A percentile compares a stretch with the other conserved stretches of the same genome.
Conservation (phyloP, 495 filamentous ascomycete genomes). For the Cladorrhinum samala region DNA sequence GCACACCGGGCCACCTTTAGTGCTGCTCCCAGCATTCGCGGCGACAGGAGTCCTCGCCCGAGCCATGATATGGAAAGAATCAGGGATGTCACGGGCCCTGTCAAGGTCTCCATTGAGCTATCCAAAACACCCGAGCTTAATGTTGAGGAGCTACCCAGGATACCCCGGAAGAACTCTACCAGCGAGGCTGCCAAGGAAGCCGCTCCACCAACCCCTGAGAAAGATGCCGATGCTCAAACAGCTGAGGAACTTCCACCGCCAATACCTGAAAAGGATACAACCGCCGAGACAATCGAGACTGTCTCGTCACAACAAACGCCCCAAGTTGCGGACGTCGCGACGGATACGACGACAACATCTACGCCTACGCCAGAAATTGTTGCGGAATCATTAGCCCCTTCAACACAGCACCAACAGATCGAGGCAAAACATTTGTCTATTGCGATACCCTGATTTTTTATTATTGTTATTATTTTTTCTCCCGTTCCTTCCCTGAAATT, state of each 20-base stretch:
- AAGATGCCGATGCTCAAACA: neutral
- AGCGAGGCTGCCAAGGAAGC: neutral
- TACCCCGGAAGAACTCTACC: neutral
- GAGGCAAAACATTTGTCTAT: conserved; percentile 2
- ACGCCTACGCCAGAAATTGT: neutral
- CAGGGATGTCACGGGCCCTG: neutral
- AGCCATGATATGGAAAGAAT: conserved; percentile 19
- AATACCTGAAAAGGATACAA: neutral
- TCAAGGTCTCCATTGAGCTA: neutral
- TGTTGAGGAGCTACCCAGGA: neutral
- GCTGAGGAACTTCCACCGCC: neutral
- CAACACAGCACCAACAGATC: neutral
- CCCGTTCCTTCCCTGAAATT: too few species aligned
- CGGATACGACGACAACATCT: neutral
- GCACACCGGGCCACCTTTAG: conserved; percentile 14
- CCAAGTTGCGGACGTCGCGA: neutral
- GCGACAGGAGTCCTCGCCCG: conserved; percentile 22
- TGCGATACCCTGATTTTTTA: conserved; percentile 1
- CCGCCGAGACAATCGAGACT: neutral
- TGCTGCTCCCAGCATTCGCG: conserved; percentile 19
- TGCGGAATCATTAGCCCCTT: neutral
- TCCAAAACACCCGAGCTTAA: neutral
- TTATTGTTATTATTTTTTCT: too few species aligned
- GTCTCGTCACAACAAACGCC: too few species aligned
- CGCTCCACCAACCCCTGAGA: neutral